Base-by-base conservation (phyloP, 108 stramenopile genomes). In the Nitzschia sp. region DNA sequence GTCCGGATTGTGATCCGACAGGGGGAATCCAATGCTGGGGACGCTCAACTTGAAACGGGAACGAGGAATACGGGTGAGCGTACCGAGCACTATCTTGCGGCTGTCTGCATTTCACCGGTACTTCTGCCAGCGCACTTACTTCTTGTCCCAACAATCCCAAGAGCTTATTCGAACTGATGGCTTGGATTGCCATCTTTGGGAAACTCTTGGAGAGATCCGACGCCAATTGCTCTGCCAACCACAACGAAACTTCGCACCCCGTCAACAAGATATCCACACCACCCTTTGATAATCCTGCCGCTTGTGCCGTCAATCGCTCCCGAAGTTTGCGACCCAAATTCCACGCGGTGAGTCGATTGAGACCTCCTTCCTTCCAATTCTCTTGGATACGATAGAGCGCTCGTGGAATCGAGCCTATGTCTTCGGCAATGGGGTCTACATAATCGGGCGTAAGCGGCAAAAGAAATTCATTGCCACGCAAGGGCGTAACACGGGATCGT, bases 151-250 rank as follows among this genome's bases (percentile, higher is more conserved):
- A 87, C 25, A 89, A 54, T 29, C 89, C 92, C n/a, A 93, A 76
- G 2, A 93, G 66, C 73, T 91, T 91, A 80, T 95, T 95, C 49
- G 81, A 77, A 72, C 82, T 83, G 30, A 85, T 68, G 15, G 90
- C 73, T 31, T 76, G 54, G 38, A 88, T 70, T 42, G 58, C 48
- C 0, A 95, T 69, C 55, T 82, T 82, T 17, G 93, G 90, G 63
- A 95, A 88, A 23, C 85, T 36, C 38, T 85, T 85, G 66, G 81
- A 63, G 27, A 95, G 56, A 56, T 91, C 93, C 34, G 68, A 59
- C n/a, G 84, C 88, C 80, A 91, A 91, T 61, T 95, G 93, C 54
- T 95, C 90, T 4, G 87, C 93, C 6, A 95, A 35, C 90, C 90
- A 95, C 32, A 95, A 66, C 17, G 82, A 84, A 0, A 90, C 90